Evolutionary conservation across 192 early-diverging fungal species (phyloP).

Genomic region (Rhizoclosmatium globosum): DNA sequence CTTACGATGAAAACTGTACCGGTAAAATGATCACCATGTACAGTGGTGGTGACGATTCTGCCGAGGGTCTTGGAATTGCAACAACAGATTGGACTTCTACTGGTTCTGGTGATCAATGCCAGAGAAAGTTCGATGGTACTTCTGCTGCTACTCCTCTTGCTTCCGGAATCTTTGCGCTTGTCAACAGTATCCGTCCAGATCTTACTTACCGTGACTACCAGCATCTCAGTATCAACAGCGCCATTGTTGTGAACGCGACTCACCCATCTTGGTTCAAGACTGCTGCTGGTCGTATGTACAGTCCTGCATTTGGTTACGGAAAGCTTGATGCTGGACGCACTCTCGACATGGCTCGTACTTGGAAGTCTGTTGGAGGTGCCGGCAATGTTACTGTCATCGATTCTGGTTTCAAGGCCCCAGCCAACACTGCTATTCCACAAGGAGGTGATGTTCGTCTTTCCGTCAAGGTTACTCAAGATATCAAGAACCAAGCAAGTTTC

Average conservation of each 20-base stretch:
- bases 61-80: constrained; percentile 68
- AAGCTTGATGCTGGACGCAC: not conserved
- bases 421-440: constrained; percentile 57
- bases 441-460: constrained; percentile 1
- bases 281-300: constrained; percentile 61
- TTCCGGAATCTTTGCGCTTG: constrained; percentile 86
- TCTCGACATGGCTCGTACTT: constrained; percentile 77
- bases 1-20: constrained; percentile 88
- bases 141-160: constrained; percentile 93
- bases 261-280: constrained; percentile 78
- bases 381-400: too few relatives aligned
- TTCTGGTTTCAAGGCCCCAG: constrained; percentile 52
- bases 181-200: constrained; percentile 75
- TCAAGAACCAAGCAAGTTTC: constrained; percentile 41
- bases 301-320: not conserved
- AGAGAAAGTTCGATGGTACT: constrained; percentile 81
- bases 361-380: constrained; percentile 70
- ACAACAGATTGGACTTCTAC: constrained; percentile 17
- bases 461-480: constrained; percentile 1
- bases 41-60: constrained; percentile 67
- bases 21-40: constrained; percentile 70
- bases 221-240: constrained; percentile 78
- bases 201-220: constrained; percentile 93
- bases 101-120: constrained; percentile 58
- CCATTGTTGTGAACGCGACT: constrained; percentile 70